phyloP scores from a whole-genome alignment of 2,329 filamentous ascomycete genomes.

The Fusarium tanahbumbuense region DNA sequence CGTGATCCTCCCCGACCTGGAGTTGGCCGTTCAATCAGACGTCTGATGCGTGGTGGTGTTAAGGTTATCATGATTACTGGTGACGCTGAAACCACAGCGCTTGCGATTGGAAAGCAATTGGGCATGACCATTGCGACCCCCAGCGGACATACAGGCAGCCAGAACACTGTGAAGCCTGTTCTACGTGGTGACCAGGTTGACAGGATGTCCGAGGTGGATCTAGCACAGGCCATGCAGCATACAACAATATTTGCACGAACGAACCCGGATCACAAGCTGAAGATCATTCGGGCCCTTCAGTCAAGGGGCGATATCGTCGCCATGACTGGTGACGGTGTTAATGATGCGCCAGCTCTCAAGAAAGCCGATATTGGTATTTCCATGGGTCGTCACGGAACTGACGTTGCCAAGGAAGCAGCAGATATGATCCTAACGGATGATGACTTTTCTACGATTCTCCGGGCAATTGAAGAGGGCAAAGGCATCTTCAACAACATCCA shows the following conservation, averaged over 20 bases:
- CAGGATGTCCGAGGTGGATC: slow-evolving; percentile 84
- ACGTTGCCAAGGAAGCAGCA: slow-evolving; percentile 96
- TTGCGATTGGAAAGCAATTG: slow-evolving; percentile 94
- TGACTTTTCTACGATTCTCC: slow-evolving; percentile 90
- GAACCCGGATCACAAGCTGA: slow-evolving; percentile 97
- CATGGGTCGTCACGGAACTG: slow-evolving; percentile 94
- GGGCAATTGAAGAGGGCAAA: slow-evolving; percentile 97
- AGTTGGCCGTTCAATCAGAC: slow-evolving; percentile 88
- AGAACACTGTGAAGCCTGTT: slow-evolving; percentile 75
- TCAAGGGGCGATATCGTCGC: slow-evolving; percentile 95
- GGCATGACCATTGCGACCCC: slow-evolving; percentile 82
- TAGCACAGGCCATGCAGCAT: slow-evolving; percentile 84
- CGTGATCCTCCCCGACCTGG: slow-evolving; percentile 93
- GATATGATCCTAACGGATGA: slow-evolving; percentile 94
- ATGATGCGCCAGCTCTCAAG: slow-evolving; percentile 95
- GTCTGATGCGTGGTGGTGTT: slow-evolving; percentile 92
- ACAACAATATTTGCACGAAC: slow-evolving; percentile 97
- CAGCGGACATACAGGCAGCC: slow-evolving; percentile 63
- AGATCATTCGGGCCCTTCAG: slow-evolving; percentile 92
- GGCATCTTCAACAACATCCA: slow-evolving; percentile 99
- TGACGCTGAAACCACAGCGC: slow-evolving; percentile 92
- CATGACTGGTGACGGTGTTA: slow-evolving; percentile 98
- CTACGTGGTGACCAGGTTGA: slow-evolving; percentile 94
- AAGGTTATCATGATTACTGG: slow-evolving; percentile 99
- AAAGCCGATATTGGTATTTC: slow-evolving; percentile 98